Percentiles rank a stretch among this genome's conserved stretches.
These are phyloP conservation scores for Lathyrus tuberosus DNA, from an alignment of 306 rosid species.

Conservation along the genomic window DNA sequence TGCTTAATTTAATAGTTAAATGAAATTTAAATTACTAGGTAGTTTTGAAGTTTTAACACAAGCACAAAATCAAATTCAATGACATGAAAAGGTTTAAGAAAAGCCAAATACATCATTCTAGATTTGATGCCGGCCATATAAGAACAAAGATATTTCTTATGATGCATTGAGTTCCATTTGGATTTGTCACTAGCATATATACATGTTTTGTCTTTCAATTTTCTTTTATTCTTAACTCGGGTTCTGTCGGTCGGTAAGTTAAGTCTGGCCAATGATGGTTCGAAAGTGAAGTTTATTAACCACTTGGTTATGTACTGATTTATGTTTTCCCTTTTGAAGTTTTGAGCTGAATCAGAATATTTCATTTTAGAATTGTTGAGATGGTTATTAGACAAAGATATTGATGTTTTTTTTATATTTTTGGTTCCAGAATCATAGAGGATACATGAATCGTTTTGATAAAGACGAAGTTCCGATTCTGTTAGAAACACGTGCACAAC, in stretches of 20 bases:
- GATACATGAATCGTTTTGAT: constrained; percentile 29
- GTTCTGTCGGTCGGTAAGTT: background rate
- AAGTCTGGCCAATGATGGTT: background rate
- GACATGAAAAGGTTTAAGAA: background rate
- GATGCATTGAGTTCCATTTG: constrained; percentile 4
- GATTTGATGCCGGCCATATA: constrained; percentile 7
- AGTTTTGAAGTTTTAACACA: constrained; percentile 1
- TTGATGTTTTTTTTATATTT: background rate
- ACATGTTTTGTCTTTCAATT: background rate
- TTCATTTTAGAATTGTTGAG: background rate
- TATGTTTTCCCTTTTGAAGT: background rate
- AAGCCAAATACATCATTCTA: background rate
- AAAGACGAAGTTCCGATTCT: constrained; percentile 63
- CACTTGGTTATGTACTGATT: background rate
- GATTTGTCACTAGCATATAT: constrained; percentile 12
- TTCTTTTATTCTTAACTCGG: background rate
- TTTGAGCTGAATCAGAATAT: constrained; percentile 7
- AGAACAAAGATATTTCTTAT: constrained; percentile 2
- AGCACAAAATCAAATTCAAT: background rate
- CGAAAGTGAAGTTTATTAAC: background rate
- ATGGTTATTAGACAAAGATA: background rate
- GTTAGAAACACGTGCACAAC: constrained; percentile 42
- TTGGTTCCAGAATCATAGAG: background rate
- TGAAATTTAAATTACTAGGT: background rate
- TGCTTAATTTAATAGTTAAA: background rate